Percentiles rank a stretch among this genome's conserved stretches.
These are phyloP conservation scores for Novymonas esmeraldas DNA, from an alignment of 208 protist species.

Conservation along the genomic window DNA sequence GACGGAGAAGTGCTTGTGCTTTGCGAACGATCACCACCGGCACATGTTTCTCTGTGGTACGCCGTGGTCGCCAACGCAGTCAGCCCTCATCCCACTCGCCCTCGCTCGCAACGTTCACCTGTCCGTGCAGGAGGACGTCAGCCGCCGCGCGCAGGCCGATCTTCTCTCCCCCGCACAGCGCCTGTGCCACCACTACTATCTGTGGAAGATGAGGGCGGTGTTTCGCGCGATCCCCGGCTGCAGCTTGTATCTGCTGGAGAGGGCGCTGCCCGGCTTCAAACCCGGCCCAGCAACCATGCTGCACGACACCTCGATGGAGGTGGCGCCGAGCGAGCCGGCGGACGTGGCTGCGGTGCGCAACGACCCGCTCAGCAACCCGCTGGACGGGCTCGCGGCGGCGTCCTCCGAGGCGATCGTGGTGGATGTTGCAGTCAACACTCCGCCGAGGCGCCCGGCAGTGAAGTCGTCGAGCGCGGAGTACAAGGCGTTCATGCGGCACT, in stretches of 20 bases:
- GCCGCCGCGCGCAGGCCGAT: not conserved
- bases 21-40: not conserved
- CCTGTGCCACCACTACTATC: too few relatives aligned
- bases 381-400: not conserved
- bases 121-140: not conserved
- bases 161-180: not conserved
- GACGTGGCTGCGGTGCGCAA: not conserved
- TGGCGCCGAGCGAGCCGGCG: not conserved
- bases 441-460: not conserved
- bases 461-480: not conserved
- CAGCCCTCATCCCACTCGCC: not conserved
- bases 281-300: not conserved
- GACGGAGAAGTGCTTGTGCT: not conserved
- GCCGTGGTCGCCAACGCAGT: not conserved
- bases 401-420: not conserved
- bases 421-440: too few relatives aligned
- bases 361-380: too few relatives aligned
- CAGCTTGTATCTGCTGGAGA: not conserved
- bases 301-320: not conserved
- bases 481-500: not conserved
- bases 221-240: not conserved
- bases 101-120: not conserved
- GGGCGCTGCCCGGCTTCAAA: not conserved
- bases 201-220: not conserved
- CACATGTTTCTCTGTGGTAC: not conserved